A percentile compares a stretch with the other conserved stretches of the same genome.
phyloP scores from a whole-genome alignment of 106 monocot species.

The Agapanthus africanus region DNA sequence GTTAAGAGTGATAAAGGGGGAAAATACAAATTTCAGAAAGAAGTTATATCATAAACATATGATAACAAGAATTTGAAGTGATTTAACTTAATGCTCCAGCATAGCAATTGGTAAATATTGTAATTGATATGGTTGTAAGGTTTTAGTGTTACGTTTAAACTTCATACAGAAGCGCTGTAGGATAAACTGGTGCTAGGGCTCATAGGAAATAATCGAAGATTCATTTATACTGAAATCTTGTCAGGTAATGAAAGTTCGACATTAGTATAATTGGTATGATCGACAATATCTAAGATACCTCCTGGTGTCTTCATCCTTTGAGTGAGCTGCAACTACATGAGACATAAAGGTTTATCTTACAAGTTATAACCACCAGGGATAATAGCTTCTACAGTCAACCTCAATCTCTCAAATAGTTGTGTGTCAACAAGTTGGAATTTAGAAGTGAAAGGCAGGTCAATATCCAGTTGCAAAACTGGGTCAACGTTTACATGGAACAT shows the following conservation, averaged over 20 bases:
- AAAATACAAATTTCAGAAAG: neutral
- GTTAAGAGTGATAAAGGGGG: too few species aligned
- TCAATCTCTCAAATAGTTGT: slow-evolving; percentile 83
- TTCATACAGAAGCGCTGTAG: too few species aligned
- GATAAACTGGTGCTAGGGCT: too few species aligned
- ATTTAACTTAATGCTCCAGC: neutral
- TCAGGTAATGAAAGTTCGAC: too few species aligned
- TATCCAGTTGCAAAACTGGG: neutral
- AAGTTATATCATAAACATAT: neutral
- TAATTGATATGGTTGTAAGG: neutral
- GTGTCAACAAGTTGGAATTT: too few species aligned
- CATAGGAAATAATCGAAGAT: too few species aligned
- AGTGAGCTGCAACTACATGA: too few species aligned
- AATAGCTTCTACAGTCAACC: slow-evolving; percentile 8
- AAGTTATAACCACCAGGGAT: slow-evolving; percentile 51
- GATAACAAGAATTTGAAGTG: neutral
- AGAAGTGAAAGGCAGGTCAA: slow-evolving; percentile 19
- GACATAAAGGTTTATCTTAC: too few species aligned
- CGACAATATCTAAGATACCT: too few species aligned
- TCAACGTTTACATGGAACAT: neutral
- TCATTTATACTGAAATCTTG: neutral
- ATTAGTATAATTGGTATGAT: too few species aligned
- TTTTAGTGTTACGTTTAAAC: neutral
- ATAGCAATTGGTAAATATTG: neutral
- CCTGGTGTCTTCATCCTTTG: slow-evolving; percentile 51